Evolutionary conservation across 768 basidiomycete genomes (phyloP).

Genomic region (Sarcomyxa edulis): DNA sequence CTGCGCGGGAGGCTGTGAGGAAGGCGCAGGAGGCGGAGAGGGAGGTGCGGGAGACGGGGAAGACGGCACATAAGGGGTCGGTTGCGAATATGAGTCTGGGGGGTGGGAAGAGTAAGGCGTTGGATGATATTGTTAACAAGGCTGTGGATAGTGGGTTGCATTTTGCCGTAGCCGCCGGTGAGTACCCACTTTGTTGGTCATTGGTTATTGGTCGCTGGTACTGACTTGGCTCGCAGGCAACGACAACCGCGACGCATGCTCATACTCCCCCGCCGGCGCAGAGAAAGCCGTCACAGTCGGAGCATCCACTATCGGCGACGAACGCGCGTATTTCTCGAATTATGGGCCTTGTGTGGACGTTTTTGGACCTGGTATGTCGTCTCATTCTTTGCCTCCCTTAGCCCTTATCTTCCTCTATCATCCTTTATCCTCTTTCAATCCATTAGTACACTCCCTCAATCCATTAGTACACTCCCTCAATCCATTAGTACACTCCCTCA

Average conservation of each 20-base stretch:
- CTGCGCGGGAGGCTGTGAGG: slow-evolving; percentile 43
- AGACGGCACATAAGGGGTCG: slow-evolving; percentile 86
- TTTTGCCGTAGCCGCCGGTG: slow-evolving; percentile 95
- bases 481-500: no score
- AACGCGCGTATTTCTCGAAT: slow-evolving; percentile 92
- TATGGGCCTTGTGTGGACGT: slow-evolving; percentile 86
- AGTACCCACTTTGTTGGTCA: slow-evolving; percentile 18
- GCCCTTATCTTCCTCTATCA: background rate
- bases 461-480: no score
- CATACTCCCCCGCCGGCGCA: slow-evolving; percentile 87
- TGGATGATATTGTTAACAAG: slow-evolving; percentile 81
- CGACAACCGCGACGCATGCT: slow-evolving; percentile 86
- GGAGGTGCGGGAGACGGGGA: slow-evolving; percentile 68
- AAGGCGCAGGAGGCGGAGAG: slow-evolving; percentile 59
- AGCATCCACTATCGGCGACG: slow-evolving; percentile 78
- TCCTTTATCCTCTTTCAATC: background rate
- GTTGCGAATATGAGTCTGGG: slow-evolving; percentile 98
- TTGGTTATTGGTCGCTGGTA: no score
- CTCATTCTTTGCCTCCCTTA: background rate
- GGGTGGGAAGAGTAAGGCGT: slow-evolving; percentile 83
- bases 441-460: no score
- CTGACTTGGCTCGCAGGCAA: slow-evolving; percentile 41
- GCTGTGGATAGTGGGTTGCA: slow-evolving; percentile 85
- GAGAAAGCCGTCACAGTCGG: slow-evolving; percentile 92
- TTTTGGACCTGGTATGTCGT: slow-evolving; percentile 69